Conservation (phyloP, 257 asterid species). For the Solanum chiquidenum region DNA sequence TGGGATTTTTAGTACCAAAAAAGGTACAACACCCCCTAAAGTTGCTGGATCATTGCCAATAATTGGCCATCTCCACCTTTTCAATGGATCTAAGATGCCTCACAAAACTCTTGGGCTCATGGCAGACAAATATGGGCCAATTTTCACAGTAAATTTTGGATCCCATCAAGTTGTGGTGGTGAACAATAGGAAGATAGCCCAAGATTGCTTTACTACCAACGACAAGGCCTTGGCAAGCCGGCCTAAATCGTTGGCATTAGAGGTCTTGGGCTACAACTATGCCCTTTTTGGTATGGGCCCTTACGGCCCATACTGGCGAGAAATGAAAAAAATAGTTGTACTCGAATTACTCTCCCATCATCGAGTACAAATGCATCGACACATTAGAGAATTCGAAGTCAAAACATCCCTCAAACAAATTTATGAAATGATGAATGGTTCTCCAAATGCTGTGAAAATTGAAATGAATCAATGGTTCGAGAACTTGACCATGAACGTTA, state of each 20-base stretch:
- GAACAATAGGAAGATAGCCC: conserved; percentile 8
- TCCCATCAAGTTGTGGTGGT: conserved; percentile 3
- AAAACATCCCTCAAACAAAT: background rate
- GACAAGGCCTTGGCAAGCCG: background rate
- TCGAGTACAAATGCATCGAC: conserved; percentile 11
- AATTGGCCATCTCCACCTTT: conserved; percentile 25
- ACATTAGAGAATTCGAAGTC: background rate
- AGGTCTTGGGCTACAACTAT: conserved; percentile 4
- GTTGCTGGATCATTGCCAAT: conserved; percentile 16
- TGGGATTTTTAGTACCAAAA: background rate
- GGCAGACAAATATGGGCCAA: conserved; percentile 26
- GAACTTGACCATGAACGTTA: conserved; percentile 2
- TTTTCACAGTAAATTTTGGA: conserved; percentile 16
- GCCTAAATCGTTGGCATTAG: background rate
- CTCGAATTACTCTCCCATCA: conserved; percentile 6
- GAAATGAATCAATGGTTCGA: conserved; percentile 15
- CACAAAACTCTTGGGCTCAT: conserved; percentile 8
- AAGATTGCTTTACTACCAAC: conserved; percentile 3
- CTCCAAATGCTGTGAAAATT: background rate
- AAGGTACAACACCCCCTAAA: background rate
- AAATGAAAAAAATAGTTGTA: conserved; percentile 8
- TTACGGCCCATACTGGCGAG: conserved; percentile 12
- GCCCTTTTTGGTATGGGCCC: conserved; percentile 8
- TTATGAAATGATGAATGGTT: background rate
- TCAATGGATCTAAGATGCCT: conserved; percentile 5